Conservation (phyloP, 1,139 yeast species). For the Suhomyces coccinellae region DNA sequence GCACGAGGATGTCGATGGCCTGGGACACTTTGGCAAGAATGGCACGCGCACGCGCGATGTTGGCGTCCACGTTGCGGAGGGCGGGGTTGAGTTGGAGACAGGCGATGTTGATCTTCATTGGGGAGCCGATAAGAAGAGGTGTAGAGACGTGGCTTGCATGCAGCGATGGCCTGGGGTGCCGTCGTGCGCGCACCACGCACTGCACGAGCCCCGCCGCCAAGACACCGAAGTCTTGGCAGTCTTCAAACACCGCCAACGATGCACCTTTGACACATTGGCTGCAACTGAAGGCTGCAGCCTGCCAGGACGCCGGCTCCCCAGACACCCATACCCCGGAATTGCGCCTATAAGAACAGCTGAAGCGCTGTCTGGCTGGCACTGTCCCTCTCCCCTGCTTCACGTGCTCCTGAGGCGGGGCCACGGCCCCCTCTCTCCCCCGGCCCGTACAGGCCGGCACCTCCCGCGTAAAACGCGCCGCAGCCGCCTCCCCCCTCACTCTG, state of each 20-base stretch:
- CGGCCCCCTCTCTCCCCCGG: too few relatives aligned
- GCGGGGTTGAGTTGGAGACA: constrained; percentile 68
- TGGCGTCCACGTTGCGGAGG: constrained; percentile 59
- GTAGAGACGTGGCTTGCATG: too few relatives aligned
- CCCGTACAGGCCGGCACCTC: too few relatives aligned
- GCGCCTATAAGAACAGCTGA: background rate
- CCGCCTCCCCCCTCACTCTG: background rate
- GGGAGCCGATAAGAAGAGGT: background rate
- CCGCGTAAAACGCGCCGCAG: background rate
- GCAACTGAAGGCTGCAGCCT: background rate
- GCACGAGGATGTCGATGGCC: constrained; percentile 62
- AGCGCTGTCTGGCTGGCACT: background rate
- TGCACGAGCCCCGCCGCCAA: background rate
- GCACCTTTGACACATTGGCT: constrained; percentile 11
- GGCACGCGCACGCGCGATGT: constrained; percentile 47
- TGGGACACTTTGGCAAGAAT: constrained; percentile 32
- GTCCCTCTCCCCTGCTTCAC: background rate
- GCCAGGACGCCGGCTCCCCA: background rate
- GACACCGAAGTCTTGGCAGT: constrained; percentile 6
- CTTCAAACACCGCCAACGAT: background rate
- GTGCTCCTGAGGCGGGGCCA: background rate
- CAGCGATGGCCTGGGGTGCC: background rate
- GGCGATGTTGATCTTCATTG: constrained; percentile 53
- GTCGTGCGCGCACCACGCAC: background rate
- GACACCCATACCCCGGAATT: too few relatives aligned